A percentile compares a stretch with the other conserved stretches of the same genome.
phyloP scores from a whole-genome alignment of 2,329 filamentous ascomycete species.

The Sphaerulina populicola region DNA sequence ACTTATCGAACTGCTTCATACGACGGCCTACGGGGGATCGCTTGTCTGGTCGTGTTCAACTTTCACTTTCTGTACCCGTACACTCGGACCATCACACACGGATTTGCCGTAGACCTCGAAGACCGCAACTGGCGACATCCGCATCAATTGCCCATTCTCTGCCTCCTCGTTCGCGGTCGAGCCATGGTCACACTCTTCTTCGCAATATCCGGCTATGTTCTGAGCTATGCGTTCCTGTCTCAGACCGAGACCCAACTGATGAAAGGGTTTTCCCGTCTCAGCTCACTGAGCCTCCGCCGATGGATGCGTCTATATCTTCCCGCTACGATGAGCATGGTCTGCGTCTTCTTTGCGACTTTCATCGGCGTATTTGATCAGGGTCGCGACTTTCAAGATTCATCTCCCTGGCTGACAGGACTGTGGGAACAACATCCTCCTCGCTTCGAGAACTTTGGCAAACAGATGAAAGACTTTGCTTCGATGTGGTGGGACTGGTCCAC shows the following conservation, averaged over 20 bases:
- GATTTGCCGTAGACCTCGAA: not conserved
- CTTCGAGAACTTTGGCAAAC: not conserved
- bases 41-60: conserved; percentile 17
- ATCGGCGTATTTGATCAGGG: conserved; percentile 11
- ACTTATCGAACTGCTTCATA: conserved; percentile 7
- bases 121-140: not conserved
- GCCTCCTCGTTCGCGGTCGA: conserved; percentile 13
- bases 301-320: conserved; percentile 13
- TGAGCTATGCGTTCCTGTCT: conserved; percentile 11
- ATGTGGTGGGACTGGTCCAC: conserved; percentile 12
- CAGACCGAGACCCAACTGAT: not conserved
- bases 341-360: conserved; percentile 9
- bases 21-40: conserved; percentile 14
- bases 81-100: conserved; percentile 9
- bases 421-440: conserved; percentile 16
- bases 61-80: conserved; percentile 15
- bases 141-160: conserved; percentile 14
- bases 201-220: conserved; percentile 15
- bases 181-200: conserved; percentile 18
- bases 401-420: conserved; percentile 5
- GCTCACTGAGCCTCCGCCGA: conserved; percentile 9
- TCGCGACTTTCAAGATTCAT: conserved; percentile 1
- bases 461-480: conserved; percentile 2
- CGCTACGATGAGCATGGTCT: conserved; percentile 13
- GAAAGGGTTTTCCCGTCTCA: conserved; percentile 1